A percentile compares a stretch with the other conserved stretches of the same genome.
Evolutionary conservation across 768 basidiomycete genomes (phyloP).

Genomic region (Boletus barrowsii): DNA sequence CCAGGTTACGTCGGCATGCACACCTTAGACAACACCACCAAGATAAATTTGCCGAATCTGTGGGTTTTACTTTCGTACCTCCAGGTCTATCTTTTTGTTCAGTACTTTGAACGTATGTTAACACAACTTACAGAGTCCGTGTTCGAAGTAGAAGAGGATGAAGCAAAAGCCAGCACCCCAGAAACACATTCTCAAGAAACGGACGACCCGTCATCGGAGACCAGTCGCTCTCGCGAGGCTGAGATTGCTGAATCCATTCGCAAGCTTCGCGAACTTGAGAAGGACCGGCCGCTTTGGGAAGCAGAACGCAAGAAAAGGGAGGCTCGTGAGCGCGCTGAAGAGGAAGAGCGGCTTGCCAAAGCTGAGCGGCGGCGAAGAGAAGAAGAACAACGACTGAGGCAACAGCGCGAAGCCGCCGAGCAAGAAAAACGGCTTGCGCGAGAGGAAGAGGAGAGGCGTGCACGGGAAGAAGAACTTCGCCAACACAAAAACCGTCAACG

Average conservation of each 20-base stretch:
- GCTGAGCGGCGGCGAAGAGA: slow-evolving; percentile 34
- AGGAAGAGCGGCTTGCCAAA: slow-evolving; percentile 37
- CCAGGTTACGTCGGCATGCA: slow-evolving; percentile 38
- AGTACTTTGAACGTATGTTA: background rate
- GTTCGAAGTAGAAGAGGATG: slow-evolving; percentile 12
- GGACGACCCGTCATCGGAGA: slow-evolving; percentile 18
- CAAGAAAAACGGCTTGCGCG: slow-evolving; percentile 20
- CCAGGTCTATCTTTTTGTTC: slow-evolving; percentile 17
- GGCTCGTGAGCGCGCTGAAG: slow-evolving; percentile 41
- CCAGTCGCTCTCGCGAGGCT: slow-evolving; percentile 39
- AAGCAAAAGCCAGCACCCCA: background rate
- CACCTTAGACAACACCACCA: slow-evolving; percentile 38
- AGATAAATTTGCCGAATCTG: slow-evolving; percentile 39
- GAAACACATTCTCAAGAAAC: slow-evolving; percentile 6
- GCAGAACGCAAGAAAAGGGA: slow-evolving; percentile 46
- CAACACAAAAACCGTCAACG: slow-evolving; percentile 41
- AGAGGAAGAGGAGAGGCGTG: slow-evolving; percentile 30
- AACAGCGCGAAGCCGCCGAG: slow-evolving; percentile 26
- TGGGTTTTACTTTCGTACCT: slow-evolving; percentile 19
- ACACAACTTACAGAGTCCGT: slow-evolving; percentile 11
- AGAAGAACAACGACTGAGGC: slow-evolving; percentile 25
- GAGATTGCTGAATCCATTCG: slow-evolving; percentile 61
- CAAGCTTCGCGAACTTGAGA: slow-evolving; percentile 66
- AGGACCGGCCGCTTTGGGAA: slow-evolving; percentile 62
- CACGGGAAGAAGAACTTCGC: slow-evolving; percentile 34